Conservation (phyloP, 768 basidiomycete genomes). For the Kwoniella shandongensis region DNA sequence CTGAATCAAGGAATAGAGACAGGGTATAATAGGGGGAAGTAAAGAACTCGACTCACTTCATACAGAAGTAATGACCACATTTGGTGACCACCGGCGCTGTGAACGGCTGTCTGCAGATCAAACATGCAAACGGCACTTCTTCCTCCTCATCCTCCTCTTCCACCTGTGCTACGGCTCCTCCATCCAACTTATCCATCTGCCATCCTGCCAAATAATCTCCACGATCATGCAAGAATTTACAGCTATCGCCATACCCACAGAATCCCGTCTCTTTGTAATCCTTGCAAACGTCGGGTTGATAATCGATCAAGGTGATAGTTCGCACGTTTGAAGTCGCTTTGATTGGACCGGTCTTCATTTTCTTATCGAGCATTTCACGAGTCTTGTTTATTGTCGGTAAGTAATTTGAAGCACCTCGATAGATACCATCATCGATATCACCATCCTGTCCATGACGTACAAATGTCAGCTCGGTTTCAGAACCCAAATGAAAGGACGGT, state of each 20-base stretch:
- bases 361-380: slow-evolving; percentile 77
- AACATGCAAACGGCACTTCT: slow-evolving; percentile 96
- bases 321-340: slow-evolving; percentile 73
- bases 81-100: slow-evolving; percentile 93
- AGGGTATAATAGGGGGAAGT: not conserved
- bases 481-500: not conserved
- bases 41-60: slow-evolving; percentile 56
- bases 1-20: not conserved
- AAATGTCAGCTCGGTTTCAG: slow-evolving; percentile 7
- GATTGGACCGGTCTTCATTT: slow-evolving; percentile 76
- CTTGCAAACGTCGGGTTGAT: slow-evolving; percentile 98
- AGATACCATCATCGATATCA: slow-evolving; percentile 77
- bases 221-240: slow-evolving; percentile 97
- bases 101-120: slow-evolving; percentile 91
- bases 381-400: slow-evolving; percentile 74
- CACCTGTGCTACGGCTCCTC: slow-evolving; percentile 57
- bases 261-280: slow-evolving; percentile 99
- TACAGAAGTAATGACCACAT: slow-evolving; percentile 96
- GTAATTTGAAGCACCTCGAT: slow-evolving; percentile 81
- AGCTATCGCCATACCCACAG: slow-evolving; percentile 98
- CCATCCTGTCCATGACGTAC: slow-evolving; percentile 62
- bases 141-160: slow-evolving; percentile 63
- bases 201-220: slow-evolving; percentile 90
- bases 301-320: slow-evolving; percentile 92
- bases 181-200: slow-evolving; percentile 94